A percentile compares a stretch with the other conserved stretches of the same genome.
These are phyloP conservation scores for Solanum piurae DNA, from an alignment of 257 asterid genomes.

Conservation along the genomic window DNA sequence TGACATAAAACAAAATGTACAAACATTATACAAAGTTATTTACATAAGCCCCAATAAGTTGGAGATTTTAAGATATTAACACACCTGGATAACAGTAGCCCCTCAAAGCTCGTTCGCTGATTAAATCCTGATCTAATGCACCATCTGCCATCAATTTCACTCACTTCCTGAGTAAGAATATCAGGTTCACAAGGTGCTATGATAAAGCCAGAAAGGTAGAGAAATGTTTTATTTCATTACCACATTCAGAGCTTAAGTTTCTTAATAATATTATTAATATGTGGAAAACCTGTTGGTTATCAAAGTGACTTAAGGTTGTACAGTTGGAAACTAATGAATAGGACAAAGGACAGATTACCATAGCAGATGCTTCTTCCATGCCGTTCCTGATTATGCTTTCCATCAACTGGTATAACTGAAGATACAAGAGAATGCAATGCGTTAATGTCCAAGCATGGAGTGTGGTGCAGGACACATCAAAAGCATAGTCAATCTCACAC, in stretches of 20 bases:
- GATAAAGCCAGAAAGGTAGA: not conserved
- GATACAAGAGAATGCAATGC: slow-evolving; percentile 7
- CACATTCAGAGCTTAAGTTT: not conserved
- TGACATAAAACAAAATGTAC: not conserved
- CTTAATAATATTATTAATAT: not conserved
- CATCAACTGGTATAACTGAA: slow-evolving; percentile 69
- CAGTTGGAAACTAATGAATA: not conserved
- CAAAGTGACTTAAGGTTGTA: not conserved
- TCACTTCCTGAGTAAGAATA: slow-evolving; percentile 48
- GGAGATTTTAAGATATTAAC: slow-evolving; percentile 13
- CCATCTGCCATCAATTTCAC: slow-evolving; percentile 81
- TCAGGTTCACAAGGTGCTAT: not conserved
- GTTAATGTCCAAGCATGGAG: not conserved
- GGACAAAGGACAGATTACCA: slow-evolving; percentile 33
- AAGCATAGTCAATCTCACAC: not conserved
- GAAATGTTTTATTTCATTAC: not conserved
- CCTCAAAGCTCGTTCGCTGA: slow-evolving; percentile 45
- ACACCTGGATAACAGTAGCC: slow-evolving; percentile 82
- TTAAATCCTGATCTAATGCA: slow-evolving; percentile 60
- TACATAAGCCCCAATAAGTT: slow-evolving; percentile 3
- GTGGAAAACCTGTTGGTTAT: not conserved
- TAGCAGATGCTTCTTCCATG: slow-evolving; percentile 35
- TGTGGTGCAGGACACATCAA: not conserved
- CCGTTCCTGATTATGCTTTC: slow-evolving; percentile 72
- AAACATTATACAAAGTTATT: not conserved